These are phyloP conservation scores for Puccinia novopanici DNA, from an alignment of 1,284 basidiomycete species.

Conservation along the genomic window DNA sequence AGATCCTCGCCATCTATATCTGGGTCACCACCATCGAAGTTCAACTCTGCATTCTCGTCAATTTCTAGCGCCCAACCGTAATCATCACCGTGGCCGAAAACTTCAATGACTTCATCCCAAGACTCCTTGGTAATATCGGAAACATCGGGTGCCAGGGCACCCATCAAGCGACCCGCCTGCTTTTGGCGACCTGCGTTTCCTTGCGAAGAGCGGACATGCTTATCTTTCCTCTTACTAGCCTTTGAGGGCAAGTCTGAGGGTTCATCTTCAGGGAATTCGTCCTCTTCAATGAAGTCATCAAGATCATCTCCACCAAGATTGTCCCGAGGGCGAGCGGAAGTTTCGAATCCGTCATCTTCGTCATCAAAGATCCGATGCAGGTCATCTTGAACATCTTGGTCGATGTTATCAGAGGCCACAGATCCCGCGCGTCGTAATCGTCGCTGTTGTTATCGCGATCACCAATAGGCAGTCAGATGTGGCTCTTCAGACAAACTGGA, in stretches of 20 bases:
- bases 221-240: slow-evolving; percentile 51
- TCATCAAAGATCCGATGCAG: slow-evolving; percentile 51
- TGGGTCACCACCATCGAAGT: slow-evolving; percentile 65
- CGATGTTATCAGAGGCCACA: slow-evolving; percentile 73
- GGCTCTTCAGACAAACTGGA: background rate
- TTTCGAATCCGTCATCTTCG: slow-evolving; percentile 27
- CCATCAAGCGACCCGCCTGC: slow-evolving; percentile 66
- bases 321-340: slow-evolving; percentile 33
- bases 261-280: slow-evolving; percentile 49
- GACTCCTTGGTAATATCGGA: slow-evolving; percentile 66
- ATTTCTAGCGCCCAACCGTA: slow-evolving; percentile 89
- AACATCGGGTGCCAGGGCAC: slow-evolving; percentile 53
- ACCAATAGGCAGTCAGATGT: background rate
- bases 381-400: slow-evolving; percentile 54
- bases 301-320: slow-evolving; percentile 44
- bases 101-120: slow-evolving; percentile 94
- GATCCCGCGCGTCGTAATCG: slow-evolving; percentile 61
- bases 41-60: slow-evolving; percentile 68
- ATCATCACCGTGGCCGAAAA: slow-evolving; percentile 95
- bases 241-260: slow-evolving; percentile 23
- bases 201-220: slow-evolving; percentile 61
- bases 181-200: slow-evolving; percentile 68
- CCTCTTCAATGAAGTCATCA: slow-evolving; percentile 51
- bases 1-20: slow-evolving; percentile 68
- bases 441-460: slow-evolving; percentile 63